These are phyloP conservation scores for Petunia hybrid DNA, from an alignment of 305 asterid species.

Conservation along the genomic window DNA sequence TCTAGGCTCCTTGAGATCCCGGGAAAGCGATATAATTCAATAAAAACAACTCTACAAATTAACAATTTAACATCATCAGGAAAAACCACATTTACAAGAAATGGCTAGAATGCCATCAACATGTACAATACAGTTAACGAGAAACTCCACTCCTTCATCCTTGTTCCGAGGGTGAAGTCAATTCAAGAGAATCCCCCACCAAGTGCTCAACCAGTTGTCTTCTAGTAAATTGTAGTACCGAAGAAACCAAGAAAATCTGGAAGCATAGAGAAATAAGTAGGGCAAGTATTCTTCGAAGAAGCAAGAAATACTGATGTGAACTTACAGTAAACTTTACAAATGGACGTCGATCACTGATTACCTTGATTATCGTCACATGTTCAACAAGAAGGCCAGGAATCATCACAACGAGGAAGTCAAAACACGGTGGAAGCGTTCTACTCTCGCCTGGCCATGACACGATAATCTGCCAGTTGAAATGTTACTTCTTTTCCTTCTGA, in stretches of 20 bases:
- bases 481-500: slow-evolving; percentile 64
- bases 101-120: slow-evolving; percentile 42
- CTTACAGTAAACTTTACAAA: neutral
- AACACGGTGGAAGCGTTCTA: slow-evolving; percentile 57
- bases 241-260: slow-evolving; percentile 32
- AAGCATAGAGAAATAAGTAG: slow-evolving; percentile 5
- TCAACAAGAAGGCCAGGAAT: slow-evolving; percentile 29
- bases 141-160: slow-evolving; percentile 34
- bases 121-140: slow-evolving; percentile 39
- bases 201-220: slow-evolving; percentile 25
- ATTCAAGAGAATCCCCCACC: neutral
- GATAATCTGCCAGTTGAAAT: slow-evolving; percentile 39
- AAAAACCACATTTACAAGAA: slow-evolving; percentile 59
- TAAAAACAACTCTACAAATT: slow-evolving; percentile 53
- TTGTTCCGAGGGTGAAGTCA: slow-evolving; percentile 37
- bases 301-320: slow-evolving; percentile 4
- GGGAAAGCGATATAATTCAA: slow-evolving; percentile 42
- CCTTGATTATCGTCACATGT: slow-evolving; percentile 43
- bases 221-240: slow-evolving; percentile 7
- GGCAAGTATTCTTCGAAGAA: neutral
- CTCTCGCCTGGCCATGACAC: slow-evolving; percentile 48
- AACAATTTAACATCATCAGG: slow-evolving; percentile 49
- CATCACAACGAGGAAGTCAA: slow-evolving; percentile 56
- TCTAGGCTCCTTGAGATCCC: slow-evolving; percentile 34
- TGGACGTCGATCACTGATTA: slow-evolving; percentile 29